Evolutionary conservation across 2,329 filamentous ascomycete genomes (phyloP).

Genomic region (Sclerotinia nivalis): DNA sequence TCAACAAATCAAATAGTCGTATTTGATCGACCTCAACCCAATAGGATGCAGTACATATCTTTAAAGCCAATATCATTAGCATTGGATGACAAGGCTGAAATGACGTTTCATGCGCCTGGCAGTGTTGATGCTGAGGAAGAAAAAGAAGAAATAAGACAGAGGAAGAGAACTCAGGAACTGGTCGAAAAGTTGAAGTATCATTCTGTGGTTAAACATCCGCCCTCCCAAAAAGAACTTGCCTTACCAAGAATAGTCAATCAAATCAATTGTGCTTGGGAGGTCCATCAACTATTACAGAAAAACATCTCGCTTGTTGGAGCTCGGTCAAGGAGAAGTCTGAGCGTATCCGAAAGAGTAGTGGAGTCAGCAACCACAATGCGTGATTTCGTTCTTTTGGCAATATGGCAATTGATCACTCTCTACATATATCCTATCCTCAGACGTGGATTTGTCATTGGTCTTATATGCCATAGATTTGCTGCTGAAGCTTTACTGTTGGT

Average conservation of each 20-base stretch:
- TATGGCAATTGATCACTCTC: slow-evolving; percentile 70
- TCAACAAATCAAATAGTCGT: slow-evolving; percentile 83
- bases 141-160: slow-evolving; percentile 57
- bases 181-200: slow-evolving; percentile 88
- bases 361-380: slow-evolving; percentile 87
- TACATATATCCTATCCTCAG: slow-evolving; percentile 80
- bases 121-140: slow-evolving; percentile 74
- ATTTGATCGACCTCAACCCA: slow-evolving; percentile 82
- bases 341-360: slow-evolving; percentile 90
- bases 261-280: slow-evolving; percentile 93
- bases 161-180: slow-evolving; percentile 63
- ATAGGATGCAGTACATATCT: slow-evolving; percentile 94
- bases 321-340: slow-evolving; percentile 78
- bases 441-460: slow-evolving; percentile 69
- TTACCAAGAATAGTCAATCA: slow-evolving; percentile 83
- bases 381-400: slow-evolving; percentile 67
- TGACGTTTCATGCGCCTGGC: slow-evolving; percentile 46
- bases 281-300: slow-evolving; percentile 81
- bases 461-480: slow-evolving; percentile 76
- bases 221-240: slow-evolving; percentile 80
- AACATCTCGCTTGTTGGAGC: slow-evolving; percentile 85
- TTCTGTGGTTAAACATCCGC: slow-evolving; percentile 73
- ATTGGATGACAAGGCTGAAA: slow-evolving; percentile 67
- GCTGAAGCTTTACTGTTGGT: slow-evolving; percentile 78
- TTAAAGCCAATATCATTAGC: slow-evolving; percentile 85